Percentiles rank a stretch among this genome's conserved stretches.
phyloP scores from a whole-genome alignment of 2,329 filamentous ascomycete genomes.

The Sarocladium strictum region DNA sequence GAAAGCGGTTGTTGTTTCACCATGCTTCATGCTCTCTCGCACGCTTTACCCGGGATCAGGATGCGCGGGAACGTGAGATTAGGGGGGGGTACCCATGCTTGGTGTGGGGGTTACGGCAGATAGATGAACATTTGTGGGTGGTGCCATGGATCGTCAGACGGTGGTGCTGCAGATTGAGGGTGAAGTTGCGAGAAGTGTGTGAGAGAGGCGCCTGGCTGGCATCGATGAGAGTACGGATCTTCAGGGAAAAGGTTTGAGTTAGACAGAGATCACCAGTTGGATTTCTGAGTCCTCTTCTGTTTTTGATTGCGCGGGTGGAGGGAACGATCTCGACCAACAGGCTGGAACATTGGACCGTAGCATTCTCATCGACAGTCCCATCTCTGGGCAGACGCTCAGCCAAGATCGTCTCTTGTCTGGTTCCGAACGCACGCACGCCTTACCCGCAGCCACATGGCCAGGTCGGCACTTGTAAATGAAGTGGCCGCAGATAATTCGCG shows the following conservation, averaged over 20 bases:
- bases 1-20: neutral
- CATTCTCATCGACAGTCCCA: neutral
- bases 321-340: no score
- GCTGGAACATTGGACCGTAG: no score
- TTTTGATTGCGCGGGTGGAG: no score
- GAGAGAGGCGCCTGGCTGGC: no score
- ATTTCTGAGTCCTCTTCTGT: no score
- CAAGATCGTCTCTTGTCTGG: neutral
- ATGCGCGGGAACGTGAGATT: slow-evolving; percentile 1
- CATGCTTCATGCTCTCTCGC: neutral
- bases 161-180: neutral
- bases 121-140: neutral
- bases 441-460: neutral
- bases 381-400: neutral
- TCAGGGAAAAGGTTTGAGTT: neutral
- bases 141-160: neutral
- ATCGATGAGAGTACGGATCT: no score
- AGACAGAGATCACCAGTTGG: no score
- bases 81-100: neutral
- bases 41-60: neutral
- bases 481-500: no score
- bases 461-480: neutral
- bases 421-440: neutral
- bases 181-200: no score
- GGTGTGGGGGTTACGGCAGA: neutral